Conservation (phyloP, 2,329 filamentous ascomycete genomes). For the Penicillium sp. region DNA sequence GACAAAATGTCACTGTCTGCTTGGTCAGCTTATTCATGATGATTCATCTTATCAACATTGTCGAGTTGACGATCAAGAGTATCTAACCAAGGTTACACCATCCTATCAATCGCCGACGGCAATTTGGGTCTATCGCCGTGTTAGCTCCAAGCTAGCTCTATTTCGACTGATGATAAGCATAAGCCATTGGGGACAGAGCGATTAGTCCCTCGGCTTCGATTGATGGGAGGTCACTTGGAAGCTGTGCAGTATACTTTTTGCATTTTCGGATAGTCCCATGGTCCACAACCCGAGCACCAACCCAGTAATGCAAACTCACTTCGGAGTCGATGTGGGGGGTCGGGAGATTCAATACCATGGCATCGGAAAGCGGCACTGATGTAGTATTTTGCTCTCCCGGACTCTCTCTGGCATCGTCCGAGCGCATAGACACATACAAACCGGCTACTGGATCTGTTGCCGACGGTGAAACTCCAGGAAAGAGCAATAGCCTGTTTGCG, state of each 20-base stretch:
- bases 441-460: not conserved
- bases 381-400: not conserved
- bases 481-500: not conserved
- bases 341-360: not conserved
- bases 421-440: not conserved
- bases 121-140: not conserved
- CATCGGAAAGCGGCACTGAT: not conserved
- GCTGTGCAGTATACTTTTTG: not conserved
- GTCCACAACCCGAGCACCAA: not conserved
- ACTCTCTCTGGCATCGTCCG: too few relatives aligned
- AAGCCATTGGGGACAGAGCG: not conserved
- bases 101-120: constrained; percentile 1
- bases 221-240: not conserved
- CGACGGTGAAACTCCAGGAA: not conserved
- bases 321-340: not conserved
- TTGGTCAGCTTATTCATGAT: not conserved
- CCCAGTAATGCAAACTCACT: not conserved
- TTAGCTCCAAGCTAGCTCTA: not conserved
- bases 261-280: not conserved
- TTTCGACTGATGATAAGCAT: not conserved
- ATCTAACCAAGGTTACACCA: not conserved
- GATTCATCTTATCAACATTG: not conserved
- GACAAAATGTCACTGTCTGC: not conserved
- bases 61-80: not conserved
- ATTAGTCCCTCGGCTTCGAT: not conserved